These are phyloP conservation scores for Penicillium sp. DNA, from an alignment of 2,329 filamentous ascomycete genomes.

Conservation along the genomic window DNA sequence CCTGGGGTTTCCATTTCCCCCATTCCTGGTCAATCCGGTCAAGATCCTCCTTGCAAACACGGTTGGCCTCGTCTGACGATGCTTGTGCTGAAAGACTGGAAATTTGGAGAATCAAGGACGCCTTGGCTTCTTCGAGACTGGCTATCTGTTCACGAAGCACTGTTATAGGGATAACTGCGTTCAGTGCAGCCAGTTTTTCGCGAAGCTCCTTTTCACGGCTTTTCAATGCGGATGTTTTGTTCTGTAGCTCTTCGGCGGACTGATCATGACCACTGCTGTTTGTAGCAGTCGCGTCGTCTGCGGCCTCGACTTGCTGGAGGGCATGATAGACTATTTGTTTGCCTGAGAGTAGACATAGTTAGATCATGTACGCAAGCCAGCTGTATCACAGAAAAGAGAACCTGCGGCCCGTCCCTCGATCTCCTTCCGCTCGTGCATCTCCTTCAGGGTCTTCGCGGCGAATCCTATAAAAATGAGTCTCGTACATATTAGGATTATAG, in stretches of 20 bases:
- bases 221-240: slow-evolving; percentile 43
- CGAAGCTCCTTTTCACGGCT: slow-evolving; percentile 49
- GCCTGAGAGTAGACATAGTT: slow-evolving; percentile 33
- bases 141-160: slow-evolving; percentile 46
- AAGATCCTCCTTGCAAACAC: slow-evolving; percentile 48
- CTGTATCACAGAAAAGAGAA: slow-evolving; percentile 22
- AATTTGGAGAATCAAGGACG: slow-evolving; percentile 37
- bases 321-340: slow-evolving; percentile 62
- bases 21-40: slow-evolving; percentile 45
- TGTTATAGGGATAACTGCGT: slow-evolving; percentile 47
- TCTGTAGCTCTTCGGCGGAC: slow-evolving; percentile 43
- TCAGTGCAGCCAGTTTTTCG: slow-evolving; percentile 43
- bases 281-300: slow-evolving; percentile 46
- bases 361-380: not conserved
- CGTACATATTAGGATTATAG: not conserved
- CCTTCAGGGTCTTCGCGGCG: slow-evolving; percentile 59
- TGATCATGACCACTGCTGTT: slow-evolving; percentile 49
- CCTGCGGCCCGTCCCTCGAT: slow-evolving; percentile 56
- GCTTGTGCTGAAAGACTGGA: slow-evolving; percentile 10
- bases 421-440: slow-evolving; percentile 57
- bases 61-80: slow-evolving; percentile 14
- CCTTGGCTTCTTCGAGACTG: slow-evolving; percentile 44
- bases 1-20: slow-evolving; percentile 41
- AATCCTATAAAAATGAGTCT: slow-evolving; percentile 38
- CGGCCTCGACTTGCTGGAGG: slow-evolving; percentile 46